Percentiles rank a stretch among this genome's conserved stretches.
Evolutionary conservation across 2,329 filamentous ascomycete species (phyloP).

Genomic region (Scopulariopsis brevicaulis): DNA sequence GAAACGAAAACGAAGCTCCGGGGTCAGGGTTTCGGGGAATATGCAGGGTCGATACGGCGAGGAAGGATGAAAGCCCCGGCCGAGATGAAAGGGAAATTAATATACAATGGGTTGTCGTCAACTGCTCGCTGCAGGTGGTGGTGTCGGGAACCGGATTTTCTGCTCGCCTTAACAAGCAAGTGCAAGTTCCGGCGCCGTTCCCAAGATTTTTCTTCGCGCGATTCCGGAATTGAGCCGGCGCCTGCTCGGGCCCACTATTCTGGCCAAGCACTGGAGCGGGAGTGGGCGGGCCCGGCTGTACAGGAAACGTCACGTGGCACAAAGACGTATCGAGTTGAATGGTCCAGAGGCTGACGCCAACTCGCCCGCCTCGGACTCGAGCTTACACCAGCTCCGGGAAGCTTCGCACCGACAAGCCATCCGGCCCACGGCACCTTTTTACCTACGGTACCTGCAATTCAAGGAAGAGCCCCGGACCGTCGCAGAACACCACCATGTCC

Average conservation of each 20-base stretch:
- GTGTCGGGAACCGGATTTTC: not conserved
- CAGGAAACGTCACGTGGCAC: not conserved
- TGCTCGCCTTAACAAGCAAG: not conserved
- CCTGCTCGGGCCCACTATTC: not conserved
- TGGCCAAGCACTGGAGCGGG: not conserved
- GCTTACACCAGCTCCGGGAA: not conserved
- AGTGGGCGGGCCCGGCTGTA: not conserved
- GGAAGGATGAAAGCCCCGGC: not conserved
- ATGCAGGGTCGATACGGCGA: not conserved
- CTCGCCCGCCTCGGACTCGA: not conserved
- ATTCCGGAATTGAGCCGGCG: conserved; percentile 4
- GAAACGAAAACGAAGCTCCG: not conserved
- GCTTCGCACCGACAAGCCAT: not conserved
- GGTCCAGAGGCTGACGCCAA: not conserved
- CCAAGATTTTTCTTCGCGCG: conserved; percentile 2
- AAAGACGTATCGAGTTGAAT: not conserved
- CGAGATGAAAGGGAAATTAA: not conserved
- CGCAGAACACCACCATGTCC: conserved; percentile 35
- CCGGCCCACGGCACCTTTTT: not conserved
- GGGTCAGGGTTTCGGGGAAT: not conserved
- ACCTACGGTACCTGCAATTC: not conserved
- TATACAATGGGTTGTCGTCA: not conserved
- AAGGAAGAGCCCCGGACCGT: not conserved
- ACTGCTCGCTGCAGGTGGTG: not conserved
- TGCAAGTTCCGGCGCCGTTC: not conserved